Conservation (phyloP, 257 asterid species). For the Jacaranda copaia region DNA sequence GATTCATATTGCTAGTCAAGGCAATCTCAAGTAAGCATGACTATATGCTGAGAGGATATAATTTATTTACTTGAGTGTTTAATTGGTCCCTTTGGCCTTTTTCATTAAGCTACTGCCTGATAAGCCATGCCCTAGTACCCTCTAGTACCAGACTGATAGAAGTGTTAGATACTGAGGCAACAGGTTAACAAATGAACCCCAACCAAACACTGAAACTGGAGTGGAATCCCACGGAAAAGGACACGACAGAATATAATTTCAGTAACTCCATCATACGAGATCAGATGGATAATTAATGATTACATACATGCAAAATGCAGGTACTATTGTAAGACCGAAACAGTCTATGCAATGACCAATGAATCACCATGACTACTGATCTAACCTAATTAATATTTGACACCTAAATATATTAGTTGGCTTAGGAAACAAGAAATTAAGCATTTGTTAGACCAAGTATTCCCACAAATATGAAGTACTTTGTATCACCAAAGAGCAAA, state of each 20-base stretch:
- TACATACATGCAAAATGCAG: background rate
- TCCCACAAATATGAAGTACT: too few species aligned
- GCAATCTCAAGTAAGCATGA: too few species aligned
- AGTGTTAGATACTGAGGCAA: background rate
- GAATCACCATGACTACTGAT: background rate
- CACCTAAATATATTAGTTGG: background rate
- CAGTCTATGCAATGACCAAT: background rate
- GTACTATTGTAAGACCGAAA: background rate
- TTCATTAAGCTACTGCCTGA: background rate
- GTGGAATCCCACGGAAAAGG: background rate
- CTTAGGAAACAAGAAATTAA: background rate
- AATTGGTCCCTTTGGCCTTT: background rate
- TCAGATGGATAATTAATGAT: background rate
- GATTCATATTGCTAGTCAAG: too few species aligned
- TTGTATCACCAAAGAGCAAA: too few species aligned
- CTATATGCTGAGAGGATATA: background rate
- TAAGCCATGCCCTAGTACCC: conserved; percentile 16
- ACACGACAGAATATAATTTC: background rate
- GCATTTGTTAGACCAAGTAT: background rate
- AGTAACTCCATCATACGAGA: background rate
- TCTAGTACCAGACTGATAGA: background rate
- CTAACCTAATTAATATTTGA: background rate
- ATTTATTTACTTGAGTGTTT: background rate
- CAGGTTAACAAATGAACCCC: background rate
- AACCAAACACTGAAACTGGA: background rate